phyloP scores from a whole-genome alignment of 2,329 filamentous ascomycete species.

The Zasmidium angulare region DNA sequence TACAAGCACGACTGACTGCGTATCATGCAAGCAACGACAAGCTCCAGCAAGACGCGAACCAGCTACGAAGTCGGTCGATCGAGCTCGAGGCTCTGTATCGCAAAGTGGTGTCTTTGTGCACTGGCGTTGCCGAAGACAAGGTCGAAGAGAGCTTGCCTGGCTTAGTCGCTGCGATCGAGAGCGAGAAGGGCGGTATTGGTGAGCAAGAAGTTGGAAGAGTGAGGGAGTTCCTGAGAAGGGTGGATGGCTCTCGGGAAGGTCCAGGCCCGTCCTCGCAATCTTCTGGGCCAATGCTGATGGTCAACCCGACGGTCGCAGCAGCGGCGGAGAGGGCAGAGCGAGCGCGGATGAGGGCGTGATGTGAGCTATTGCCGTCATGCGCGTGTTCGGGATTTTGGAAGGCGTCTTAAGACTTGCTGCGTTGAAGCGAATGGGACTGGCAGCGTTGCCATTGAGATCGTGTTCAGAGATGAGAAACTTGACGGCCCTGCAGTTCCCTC shows the following conservation, averaged over 20 bases:
- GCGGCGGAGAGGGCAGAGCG: constrained; percentile 12
- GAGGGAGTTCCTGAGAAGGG: constrained; percentile 74
- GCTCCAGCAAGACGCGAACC: constrained; percentile 66
- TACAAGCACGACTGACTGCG: constrained; percentile 69
- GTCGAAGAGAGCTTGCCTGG: constrained; percentile 80
- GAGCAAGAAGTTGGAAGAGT: constrained; percentile 68
- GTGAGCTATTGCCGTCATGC: neutral
- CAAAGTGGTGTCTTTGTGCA: constrained; percentile 83
- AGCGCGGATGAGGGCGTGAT: neutral
- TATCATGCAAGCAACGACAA: constrained; percentile 68
- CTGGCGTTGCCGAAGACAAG: constrained; percentile 71
- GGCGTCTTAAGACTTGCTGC: neutral
- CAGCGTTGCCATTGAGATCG: neutral
- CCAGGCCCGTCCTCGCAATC: neutral
- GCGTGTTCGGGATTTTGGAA: neutral
- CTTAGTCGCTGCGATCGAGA: constrained; percentile 84
- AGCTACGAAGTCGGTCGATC: constrained; percentile 73
- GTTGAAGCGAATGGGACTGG: neutral
- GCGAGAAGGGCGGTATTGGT: constrained; percentile 56
- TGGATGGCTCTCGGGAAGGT: constrained; percentile 56
- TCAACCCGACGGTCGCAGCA: constrained; percentile 13
- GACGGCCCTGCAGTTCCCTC: too few species aligned
- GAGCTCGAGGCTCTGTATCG: constrained; percentile 87
- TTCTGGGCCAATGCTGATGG: constrained; percentile 5
- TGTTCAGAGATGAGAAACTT: too few species aligned